These are phyloP conservation scores for Kitagawia praeruptora DNA, from an alignment of 129 eudicot genomes.

Conservation along the genomic window DNA sequence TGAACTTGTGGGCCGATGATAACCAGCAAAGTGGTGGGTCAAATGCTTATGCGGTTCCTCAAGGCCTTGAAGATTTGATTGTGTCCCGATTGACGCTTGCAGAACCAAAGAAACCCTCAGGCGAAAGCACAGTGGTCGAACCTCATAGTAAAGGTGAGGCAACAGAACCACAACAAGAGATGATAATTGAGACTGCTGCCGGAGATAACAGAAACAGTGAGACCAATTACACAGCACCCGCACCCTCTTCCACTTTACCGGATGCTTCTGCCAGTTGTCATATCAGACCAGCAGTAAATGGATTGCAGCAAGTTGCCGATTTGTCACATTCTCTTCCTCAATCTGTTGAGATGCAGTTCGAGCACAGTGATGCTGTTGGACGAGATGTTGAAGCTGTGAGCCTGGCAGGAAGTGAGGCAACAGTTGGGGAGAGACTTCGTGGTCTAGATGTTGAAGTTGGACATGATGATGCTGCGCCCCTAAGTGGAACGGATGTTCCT, in stretches of 20 bases:
- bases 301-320: conserved; percentile 42
- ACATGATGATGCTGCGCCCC: conserved; percentile 71
- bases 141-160: conserved; percentile 43
- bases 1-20: conserved; percentile 68
- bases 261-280: conserved; percentile 29
- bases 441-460: conserved; percentile 98
- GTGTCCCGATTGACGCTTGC: conserved; percentile 69
- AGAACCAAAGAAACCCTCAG: conserved; percentile 42
- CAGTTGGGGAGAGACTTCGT: conserved; percentile 80
- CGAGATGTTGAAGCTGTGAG: conserved; percentile 93
- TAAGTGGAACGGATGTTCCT: conserved; percentile 50
- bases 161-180: conserved; percentile 32
- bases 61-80: conserved; percentile 80
- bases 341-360: conserved; percentile 76
- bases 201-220: conserved; percentile 15
- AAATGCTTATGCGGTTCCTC: conserved; percentile 61
- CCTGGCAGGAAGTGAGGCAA: conserved; percentile 94
- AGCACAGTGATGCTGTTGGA: conserved; percentile 50
- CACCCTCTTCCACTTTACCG: conserved; percentile 25
- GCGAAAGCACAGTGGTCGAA: conserved; percentile 36
- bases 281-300: conserved; percentile 27
- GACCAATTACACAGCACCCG: conserved; percentile 15
- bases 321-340: conserved; percentile 34
- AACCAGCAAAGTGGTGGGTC: conserved; percentile 69
- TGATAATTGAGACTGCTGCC: conserved; percentile 35